phyloP scores from a whole-genome alignment of 2,329 filamentous ascomycete genomes.

The Phialophora chinensis region DNA sequence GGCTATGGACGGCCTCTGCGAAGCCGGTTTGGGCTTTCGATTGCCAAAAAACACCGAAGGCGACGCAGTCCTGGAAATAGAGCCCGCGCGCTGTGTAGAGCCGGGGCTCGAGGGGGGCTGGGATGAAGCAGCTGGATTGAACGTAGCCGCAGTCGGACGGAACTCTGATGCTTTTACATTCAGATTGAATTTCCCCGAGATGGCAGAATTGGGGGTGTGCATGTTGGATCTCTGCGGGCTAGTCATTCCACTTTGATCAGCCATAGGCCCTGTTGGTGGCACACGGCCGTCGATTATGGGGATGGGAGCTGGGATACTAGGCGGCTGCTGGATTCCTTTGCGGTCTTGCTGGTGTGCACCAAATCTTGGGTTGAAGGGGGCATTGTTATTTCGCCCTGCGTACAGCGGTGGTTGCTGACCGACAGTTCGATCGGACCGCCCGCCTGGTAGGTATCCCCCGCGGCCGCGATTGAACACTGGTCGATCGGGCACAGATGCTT shows the following conservation, averaged over 20 bases:
- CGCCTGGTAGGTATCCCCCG: slow-evolving; percentile 45
- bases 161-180: slow-evolving; percentile 73
- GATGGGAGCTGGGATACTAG: slow-evolving; percentile 60
- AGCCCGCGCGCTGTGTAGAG: slow-evolving; percentile 61
- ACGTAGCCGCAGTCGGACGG: slow-evolving; percentile 80
- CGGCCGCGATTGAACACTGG: slow-evolving; percentile 56
- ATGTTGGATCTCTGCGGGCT: slow-evolving; percentile 52
- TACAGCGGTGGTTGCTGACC: slow-evolving; percentile 46
- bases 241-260: slow-evolving; percentile 53
- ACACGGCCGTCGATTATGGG: slow-evolving; percentile 70
- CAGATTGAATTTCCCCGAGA: slow-evolving; percentile 60
- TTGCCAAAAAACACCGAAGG: slow-evolving; percentile 66
- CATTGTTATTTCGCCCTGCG: slow-evolving; percentile 26
- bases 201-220: slow-evolving; percentile 60
- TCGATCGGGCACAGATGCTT: slow-evolving; percentile 52
- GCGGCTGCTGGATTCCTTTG: slow-evolving; percentile 26
- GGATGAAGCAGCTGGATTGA: slow-evolving; percentile 70
- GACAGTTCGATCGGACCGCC: slow-evolving; percentile 33
- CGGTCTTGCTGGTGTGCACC: slow-evolving; percentile 38
- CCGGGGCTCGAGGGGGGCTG: slow-evolving; percentile 76
- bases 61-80: slow-evolving; percentile 55
- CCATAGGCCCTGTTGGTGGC: slow-evolving; percentile 75
- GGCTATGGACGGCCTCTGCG: slow-evolving; percentile 61
- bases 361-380: slow-evolving; percentile 27
- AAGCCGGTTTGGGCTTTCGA: slow-evolving; percentile 71